Evolutionary conservation across 2,329 filamentous ascomycete species (phyloP), one percentile per base, ranked within the genome.

Genomic region (Didymella exigua): DNA sequence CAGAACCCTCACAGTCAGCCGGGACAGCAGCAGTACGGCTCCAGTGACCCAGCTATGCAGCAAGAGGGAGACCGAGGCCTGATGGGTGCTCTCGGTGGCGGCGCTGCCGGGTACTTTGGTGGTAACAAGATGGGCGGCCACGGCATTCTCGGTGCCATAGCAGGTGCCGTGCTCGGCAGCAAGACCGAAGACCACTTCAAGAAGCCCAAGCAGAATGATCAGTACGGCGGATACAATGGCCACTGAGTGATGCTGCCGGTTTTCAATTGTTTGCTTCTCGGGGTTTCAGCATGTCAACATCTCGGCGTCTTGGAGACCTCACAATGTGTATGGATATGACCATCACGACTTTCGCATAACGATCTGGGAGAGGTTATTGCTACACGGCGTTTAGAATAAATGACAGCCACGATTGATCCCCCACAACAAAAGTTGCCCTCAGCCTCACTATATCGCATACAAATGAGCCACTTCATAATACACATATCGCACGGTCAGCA

Each of bases 31-130:
- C 62, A 73, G 53, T 77, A 77, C 53, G 78, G 78, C 30, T 63
- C 78, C 14, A 79, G 77, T 33, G 75, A 77, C 36, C 79, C 79
- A 11, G 76, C 75, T 57, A 72, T 72, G 50, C 79, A 79, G 31
- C 77, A 75, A 42, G 81, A 83, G 43, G 82, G 79, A 43, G 84
- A 86, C 57, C 81, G 84, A 51, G 84, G 84, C 31, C 73, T 86
- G 5, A 79, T 82, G 63, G 82, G 84, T 41, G 80, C 83, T 3
- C 70, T 86, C 4, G 81, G 80, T 13, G 85, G 85, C 37, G 84
- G 81, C 37, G 77, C 82, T 3, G 82, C 83, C 4, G 85, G 84
- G 1, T 81, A 80, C 59, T 80, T 82, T 58, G 75, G 83, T 5
- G 84, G 84, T 16, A 76, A 79, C 63, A 84, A 84, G 68, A 77